These are phyloP conservation scores for Russula griseocarnosa DNA, from an alignment of 768 basidiomycete genomes.

Conservation along the genomic window DNA sequence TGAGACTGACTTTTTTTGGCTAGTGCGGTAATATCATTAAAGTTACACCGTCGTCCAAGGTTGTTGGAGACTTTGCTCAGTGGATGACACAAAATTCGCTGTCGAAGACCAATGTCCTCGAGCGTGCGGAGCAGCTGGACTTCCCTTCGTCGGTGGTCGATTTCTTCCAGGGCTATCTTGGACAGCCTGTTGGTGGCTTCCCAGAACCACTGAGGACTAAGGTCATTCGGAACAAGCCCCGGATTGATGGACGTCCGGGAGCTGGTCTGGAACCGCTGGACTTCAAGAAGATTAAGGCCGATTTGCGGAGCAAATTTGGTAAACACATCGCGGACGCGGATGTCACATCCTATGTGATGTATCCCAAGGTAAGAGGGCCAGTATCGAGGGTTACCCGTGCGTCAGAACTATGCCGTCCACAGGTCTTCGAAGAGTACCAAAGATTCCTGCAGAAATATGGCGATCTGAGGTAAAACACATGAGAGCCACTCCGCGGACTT, in stretches of 20 bases:
- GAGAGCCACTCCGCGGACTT: slow-evolving; percentile 21
- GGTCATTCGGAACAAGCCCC: slow-evolving; percentile 89
- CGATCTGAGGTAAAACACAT: slow-evolving; percentile 68
- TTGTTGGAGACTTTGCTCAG: slow-evolving; percentile 98
- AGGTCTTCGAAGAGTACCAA: slow-evolving; percentile 98
- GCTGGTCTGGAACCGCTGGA: slow-evolving; percentile 82
- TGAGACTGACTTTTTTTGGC: slow-evolving; percentile 5
- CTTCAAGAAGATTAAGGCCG: slow-evolving; percentile 94
- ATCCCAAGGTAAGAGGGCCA: slow-evolving; percentile 69
- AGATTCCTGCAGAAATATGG: slow-evolving; percentile 94
- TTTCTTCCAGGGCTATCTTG: slow-evolving; percentile 99
- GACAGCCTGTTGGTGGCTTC: slow-evolving; percentile 97
- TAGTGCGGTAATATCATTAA: slow-evolving; percentile 98
- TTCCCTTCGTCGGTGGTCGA: slow-evolving; percentile 97
- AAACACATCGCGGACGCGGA: slow-evolving; percentile 92
- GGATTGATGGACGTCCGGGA: slow-evolving; percentile 93
- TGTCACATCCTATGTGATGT: slow-evolving; percentile 96
- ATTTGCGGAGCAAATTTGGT: slow-evolving; percentile 90
- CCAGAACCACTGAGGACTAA: slow-evolving; percentile 91
- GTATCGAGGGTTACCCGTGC: not conserved
- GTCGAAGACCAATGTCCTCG: slow-evolving; percentile 79
- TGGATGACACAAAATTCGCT: slow-evolving; percentile 97
- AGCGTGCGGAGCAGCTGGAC: slow-evolving; percentile 84
- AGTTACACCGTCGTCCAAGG: slow-evolving; percentile 98
- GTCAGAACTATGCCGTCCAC: slow-evolving; percentile 14